A percentile compares a stretch with the other conserved stretches of the same genome.
These are phyloP conservation scores for Collybiopsis luxurians DNA, from an alignment of 768 basidiomycete species.

Conservation along the genomic window DNA sequence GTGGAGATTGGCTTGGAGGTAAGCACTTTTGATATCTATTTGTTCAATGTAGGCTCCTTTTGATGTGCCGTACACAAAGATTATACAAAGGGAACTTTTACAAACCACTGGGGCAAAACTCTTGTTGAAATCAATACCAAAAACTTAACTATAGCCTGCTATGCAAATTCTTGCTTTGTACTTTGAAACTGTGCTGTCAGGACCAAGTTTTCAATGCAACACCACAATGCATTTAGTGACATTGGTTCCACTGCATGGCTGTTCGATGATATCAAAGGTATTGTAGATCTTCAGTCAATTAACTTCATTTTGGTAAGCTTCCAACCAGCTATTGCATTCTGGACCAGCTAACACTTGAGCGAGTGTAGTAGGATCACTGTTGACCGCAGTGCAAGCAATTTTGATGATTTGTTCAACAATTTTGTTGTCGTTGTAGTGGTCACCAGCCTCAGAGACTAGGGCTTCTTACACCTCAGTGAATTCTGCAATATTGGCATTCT, in stretches of 20 bases:
- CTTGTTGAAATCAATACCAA: constrained; percentile 20
- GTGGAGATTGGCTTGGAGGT: neutral
- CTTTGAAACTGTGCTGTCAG: no score
- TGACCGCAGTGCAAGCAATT: no score
- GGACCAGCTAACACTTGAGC: no score
- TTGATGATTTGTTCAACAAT: no score
- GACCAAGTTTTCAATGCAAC: no score
- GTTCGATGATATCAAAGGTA: neutral
- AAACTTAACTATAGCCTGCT: constrained; percentile 36
- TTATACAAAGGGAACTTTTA: constrained; percentile 5
- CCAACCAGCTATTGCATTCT: no score
- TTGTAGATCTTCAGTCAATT: neutral
- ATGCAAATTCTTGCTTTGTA: constrained; percentile 47
- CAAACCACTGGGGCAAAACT: constrained; percentile 9
- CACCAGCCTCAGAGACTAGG: no score
- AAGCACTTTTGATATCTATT: constrained; percentile 14
- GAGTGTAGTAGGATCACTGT: no score
- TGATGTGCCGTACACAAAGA: constrained; percentile 8
- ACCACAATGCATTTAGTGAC: no score
- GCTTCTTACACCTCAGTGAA: no score
- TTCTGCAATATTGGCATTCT: no score
- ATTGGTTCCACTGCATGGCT: constrained; percentile 9
- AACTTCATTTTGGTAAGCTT: neutral
- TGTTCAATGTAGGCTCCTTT: constrained; percentile 11
- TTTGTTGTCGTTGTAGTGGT: no score